Conservation (phyloP, 2,329 filamentous ascomycete genomes). For the Colletotrichum orchidophilum region DNA sequence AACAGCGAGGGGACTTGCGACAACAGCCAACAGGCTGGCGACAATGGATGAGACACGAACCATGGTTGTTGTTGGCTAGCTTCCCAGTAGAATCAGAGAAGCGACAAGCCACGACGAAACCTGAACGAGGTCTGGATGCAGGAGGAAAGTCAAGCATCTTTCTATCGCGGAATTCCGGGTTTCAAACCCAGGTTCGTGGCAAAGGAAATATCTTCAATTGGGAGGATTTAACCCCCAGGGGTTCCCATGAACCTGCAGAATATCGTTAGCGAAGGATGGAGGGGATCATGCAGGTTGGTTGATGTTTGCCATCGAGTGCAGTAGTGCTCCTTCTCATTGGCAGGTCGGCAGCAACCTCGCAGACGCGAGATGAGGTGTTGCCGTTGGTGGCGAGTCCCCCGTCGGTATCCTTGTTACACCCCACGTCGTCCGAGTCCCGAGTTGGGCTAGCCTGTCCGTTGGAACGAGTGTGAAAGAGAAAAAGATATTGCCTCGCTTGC, state of each 20-base stretch:
- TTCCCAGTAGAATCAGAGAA: background rate
- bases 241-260: conserved; percentile 1
- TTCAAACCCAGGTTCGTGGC: background rate
- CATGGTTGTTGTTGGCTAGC: background rate
- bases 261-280: conserved; percentile 5
- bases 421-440: background rate
- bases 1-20: background rate
- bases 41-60: background rate
- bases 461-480: background rate
- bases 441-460: background rate
- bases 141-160: background rate
- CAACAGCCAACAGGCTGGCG: conserved; percentile 1
- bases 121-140: background rate
- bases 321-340: conserved; percentile 18
- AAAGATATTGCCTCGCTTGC: background rate
- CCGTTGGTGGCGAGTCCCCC: conserved; percentile 13
- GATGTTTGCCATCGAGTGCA: background rate
- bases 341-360: background rate
- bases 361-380: conserved; percentile 14
- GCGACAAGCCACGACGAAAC: background rate
- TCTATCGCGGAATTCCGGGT: background rate
- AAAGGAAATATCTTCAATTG: background rate
- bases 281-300: background rate
- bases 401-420: background rate
- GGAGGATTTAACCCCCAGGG: background rate